These are phyloP conservation scores for Geosmithia flava DNA, from an alignment of 2,329 filamentous ascomycete genomes.

Conservation along the genomic window DNA sequence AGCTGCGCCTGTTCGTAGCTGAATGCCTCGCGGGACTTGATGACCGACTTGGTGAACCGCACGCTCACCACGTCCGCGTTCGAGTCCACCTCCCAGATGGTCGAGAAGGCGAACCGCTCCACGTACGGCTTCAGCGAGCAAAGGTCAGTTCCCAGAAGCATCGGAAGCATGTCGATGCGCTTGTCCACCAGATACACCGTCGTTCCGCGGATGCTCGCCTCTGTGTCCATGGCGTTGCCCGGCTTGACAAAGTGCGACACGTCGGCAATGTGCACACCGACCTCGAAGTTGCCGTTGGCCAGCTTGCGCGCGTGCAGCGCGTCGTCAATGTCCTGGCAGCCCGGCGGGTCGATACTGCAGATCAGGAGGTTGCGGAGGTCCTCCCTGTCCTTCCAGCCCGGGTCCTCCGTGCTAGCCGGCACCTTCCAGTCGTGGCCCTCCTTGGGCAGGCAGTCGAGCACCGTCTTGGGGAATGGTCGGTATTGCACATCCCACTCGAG, in stretches of 20 bases:
- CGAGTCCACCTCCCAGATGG: constrained; percentile 77
- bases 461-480: constrained; percentile 88
- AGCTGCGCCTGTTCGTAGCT: constrained; percentile 95
- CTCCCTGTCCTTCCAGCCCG: constrained; percentile 74
- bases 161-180: constrained; percentile 98
- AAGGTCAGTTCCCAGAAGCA: constrained; percentile 87
- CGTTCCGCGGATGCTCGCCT: constrained; percentile 87
- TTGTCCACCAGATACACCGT: constrained; percentile 98
- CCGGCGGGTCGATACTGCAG: constrained; percentile 93
- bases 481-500: constrained; percentile 98
- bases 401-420: constrained; percentile 63
- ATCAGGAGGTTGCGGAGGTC: constrained; percentile 80
- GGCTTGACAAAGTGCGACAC: constrained; percentile 99
- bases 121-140: constrained; percentile 96
- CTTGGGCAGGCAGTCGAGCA: constrained; percentile 80
- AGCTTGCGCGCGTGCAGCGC: constrained; percentile 77
- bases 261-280: constrained; percentile 96
- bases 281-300: constrained; percentile 88
- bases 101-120: constrained; percentile 82
- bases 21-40: constrained; percentile 91
- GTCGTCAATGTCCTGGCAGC: constrained; percentile 97
- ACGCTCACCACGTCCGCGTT: constrained; percentile 75
- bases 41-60: constrained; percentile 96
- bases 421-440: constrained; percentile 95
- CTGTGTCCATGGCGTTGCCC: constrained; percentile 91